These are phyloP conservation scores for Phaeosphaeriaceae sp. DNA, from an alignment of 2,329 filamentous ascomycete genomes.

Conservation along the genomic window DNA sequence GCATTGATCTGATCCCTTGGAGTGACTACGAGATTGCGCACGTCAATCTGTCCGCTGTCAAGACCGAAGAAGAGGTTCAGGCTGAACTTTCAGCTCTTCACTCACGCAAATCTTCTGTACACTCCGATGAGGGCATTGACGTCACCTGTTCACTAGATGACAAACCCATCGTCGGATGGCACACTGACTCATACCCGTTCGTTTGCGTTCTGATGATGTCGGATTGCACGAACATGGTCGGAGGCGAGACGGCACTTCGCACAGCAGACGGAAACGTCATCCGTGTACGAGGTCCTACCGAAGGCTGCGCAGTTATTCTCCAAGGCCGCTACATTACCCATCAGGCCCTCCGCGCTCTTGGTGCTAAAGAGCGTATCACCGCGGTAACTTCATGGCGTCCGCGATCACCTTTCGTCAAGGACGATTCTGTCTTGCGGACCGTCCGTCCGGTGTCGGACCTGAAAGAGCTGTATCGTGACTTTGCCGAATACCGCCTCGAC, in stretches of 20 bases:
- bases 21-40: slow-evolving; percentile 67
- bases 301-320: slow-evolving; percentile 69
- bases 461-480: slow-evolving; percentile 66
- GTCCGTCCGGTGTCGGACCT: slow-evolving; percentile 66
- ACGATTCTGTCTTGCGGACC: slow-evolving; percentile 68
- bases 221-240: slow-evolving; percentile 68
- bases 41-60: slow-evolving; percentile 61
- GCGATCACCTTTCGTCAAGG: slow-evolving; percentile 59
- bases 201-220: slow-evolving; percentile 74
- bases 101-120: slow-evolving; percentile 46
- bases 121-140: slow-evolving; percentile 52
- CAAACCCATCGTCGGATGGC: slow-evolving; percentile 67
- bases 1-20: slow-evolving; percentile 63
- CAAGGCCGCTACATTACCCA: slow-evolving; percentile 73
- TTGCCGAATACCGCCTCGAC: slow-evolving; percentile 67
- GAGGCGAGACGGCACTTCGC: slow-evolving; percentile 69
- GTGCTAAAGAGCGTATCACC: slow-evolving; percentile 67
- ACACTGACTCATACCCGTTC: slow-evolving; percentile 71
- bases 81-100: slow-evolving; percentile 51
- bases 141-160: slow-evolving; percentile 56
- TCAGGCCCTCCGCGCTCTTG: slow-evolving; percentile 65
- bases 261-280: slow-evolving; percentile 61
- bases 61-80: slow-evolving; percentile 56
- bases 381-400: slow-evolving; percentile 73
- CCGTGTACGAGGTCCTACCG: slow-evolving; percentile 66